Percentiles rank a stretch among this genome's conserved stretches.
Evolutionary conservation across 1,284 basidiomycete species (phyloP).

Genomic region (Boletus semigastroideus): DNA sequence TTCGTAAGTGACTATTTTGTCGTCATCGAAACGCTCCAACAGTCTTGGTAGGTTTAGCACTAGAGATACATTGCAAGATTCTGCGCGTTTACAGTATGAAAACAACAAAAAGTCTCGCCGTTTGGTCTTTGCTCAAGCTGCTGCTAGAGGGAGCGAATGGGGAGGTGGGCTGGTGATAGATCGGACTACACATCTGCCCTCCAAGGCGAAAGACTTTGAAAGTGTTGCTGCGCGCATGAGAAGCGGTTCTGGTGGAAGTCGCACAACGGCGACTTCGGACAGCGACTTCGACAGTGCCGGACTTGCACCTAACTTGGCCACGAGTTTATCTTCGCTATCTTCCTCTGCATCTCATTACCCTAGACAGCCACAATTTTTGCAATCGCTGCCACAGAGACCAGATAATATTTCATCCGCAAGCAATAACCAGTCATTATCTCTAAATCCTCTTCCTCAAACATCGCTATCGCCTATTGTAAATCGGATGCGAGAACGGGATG

Average conservation of each 20-base stretch:
- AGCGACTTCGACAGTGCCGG: conserved; percentile 57
- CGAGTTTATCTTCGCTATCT: conserved; percentile 53
- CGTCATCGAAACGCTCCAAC: conserved; percentile 8
- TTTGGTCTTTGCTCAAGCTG: conserved; percentile 65
- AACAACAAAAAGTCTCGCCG: conserved; percentile 72
- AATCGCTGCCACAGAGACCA: conserved; percentile 38
- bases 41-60: conserved; percentile 54
- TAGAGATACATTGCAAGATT: conserved; percentile 72
- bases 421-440: conserved; percentile 40
- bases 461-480: conserved; percentile 70
- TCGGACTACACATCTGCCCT: conserved; percentile 40
- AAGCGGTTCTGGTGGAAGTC: conserved; percentile 78
- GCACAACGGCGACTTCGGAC: conserved; percentile 71
- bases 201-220: conserved; percentile 39
- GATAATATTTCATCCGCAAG: conserved; percentile 38
- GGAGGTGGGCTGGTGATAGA: conserved; percentile 39
- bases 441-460: conserved; percentile 36
- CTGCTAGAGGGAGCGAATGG: conserved; percentile 62
- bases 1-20: conserved; percentile 54
- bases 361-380: conserved; percentile 49
- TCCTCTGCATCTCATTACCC: conserved; percentile 44
- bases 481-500: conserved; percentile 76
- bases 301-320: conserved; percentile 35
- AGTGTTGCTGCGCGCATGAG: conserved; percentile 54
- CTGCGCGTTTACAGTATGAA: conserved; percentile 72